phyloP scores from a whole-genome alignment of 2,329 filamentous ascomycete species.

The Trichoderma breve region DNA sequence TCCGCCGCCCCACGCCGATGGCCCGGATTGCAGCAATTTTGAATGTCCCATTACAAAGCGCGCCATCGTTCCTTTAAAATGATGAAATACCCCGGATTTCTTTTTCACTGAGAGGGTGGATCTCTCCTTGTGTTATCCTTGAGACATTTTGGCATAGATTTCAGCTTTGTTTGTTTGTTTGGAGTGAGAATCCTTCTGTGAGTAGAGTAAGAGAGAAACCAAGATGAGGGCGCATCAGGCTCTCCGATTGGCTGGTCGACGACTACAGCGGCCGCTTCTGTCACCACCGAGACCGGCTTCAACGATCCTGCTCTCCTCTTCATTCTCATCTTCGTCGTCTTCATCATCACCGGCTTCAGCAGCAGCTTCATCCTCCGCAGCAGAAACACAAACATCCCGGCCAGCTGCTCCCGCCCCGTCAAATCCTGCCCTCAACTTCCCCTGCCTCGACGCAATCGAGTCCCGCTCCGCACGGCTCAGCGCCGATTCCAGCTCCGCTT shows the following conservation, averaged over 20 bases:
- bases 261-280: conserved; percentile 28
- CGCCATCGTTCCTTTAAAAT: background rate
- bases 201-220: background rate
- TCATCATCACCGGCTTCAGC: background rate
- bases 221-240: conserved; percentile 22
- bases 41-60: background rate
- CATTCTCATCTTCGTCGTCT: conserved; percentile 41
- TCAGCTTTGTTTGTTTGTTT: background rate
- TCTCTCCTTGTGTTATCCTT: background rate
- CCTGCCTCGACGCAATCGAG: conserved; percentile 83
- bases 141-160: background rate
- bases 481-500: conserved; percentile 33
- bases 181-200: background rate
- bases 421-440: conserved; percentile 85
- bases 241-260: conserved; percentile 18
- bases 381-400: conserved; percentile 3
- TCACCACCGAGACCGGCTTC: conserved; percentile 23
- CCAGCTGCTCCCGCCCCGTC: conserved; percentile 46
- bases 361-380: background rate
- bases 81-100: background rate
- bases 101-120: background rate
- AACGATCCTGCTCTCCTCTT: conserved; percentile 23
- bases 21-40: background rate
- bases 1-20: conserved; percentile 15
- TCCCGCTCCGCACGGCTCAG: conserved; percentile 72